Conservation (phyloP, 169 alveolate genomes). For the Cryptosporidium andersoni region DNA sequence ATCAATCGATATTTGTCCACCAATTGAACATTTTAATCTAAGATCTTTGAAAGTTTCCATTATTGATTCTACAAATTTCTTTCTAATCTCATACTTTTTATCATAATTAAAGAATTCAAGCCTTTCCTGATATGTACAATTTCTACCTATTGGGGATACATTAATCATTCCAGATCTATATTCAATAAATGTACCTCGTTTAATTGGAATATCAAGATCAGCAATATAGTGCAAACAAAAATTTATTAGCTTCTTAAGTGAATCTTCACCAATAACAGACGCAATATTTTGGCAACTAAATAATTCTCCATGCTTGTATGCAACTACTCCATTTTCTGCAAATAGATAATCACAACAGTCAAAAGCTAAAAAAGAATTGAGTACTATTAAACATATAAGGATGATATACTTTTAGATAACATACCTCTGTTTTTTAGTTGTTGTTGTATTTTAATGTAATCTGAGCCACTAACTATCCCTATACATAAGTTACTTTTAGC, state of each 20-base stretch:
- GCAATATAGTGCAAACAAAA: constrained; percentile 87
- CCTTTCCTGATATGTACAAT: constrained; percentile 92
- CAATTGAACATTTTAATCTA: constrained; percentile 88
- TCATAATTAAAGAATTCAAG: constrained; percentile 88
- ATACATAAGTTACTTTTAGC: constrained; percentile 76
- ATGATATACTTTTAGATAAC: not conserved
- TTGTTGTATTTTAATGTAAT: constrained; percentile 77
- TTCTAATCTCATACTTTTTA: constrained; percentile 78
- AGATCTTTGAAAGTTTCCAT: constrained; percentile 80
- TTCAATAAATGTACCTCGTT: constrained; percentile 92
- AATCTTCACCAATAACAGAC: constrained; percentile 84
- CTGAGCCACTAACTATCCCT: constrained; percentile 89
- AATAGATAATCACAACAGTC: constrained; percentile 81
- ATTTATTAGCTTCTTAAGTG: constrained; percentile 85
- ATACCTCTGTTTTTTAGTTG: constrained; percentile 77
- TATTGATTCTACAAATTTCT: constrained; percentile 77
- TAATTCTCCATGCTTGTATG: constrained; percentile 82
- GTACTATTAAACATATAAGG: not conserved
- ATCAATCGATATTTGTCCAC: constrained; percentile 97
- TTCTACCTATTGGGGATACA: constrained; percentile 96
- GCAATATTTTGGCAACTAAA: constrained; percentile 79
- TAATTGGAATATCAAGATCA: constrained; percentile 91
- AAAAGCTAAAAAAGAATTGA: constrained; percentile 7
- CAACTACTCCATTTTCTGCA: constrained; percentile 91
- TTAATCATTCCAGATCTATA: constrained; percentile 94